phyloP scores from a whole-genome alignment of 192 early-diverging fungal genomes.

The Oehlia diaphana region DNA sequence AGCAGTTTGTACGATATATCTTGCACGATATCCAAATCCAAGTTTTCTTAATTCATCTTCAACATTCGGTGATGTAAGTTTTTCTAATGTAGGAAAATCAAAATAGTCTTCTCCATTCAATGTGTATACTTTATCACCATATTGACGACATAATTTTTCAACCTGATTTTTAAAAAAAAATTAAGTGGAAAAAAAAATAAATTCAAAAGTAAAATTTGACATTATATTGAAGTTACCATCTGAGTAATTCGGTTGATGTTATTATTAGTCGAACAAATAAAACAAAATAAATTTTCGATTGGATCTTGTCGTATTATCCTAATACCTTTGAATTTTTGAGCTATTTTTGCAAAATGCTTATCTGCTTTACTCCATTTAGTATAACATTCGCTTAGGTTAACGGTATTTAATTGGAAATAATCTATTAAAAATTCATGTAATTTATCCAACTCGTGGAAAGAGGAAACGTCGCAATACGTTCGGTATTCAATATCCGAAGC shows the following conservation, averaged over 20 bases:
- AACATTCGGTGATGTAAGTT: constrained; percentile 54
- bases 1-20: constrained; percentile 82
- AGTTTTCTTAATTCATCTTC: constrained; percentile 68
- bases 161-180: constrained; percentile 34
- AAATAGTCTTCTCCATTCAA: constrained; percentile 50
- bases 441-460: constrained; percentile 21
- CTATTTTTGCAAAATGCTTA: constrained; percentile 65
- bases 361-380: constrained; percentile 60
- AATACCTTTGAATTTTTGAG: constrained; percentile 59
- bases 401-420: constrained; percentile 83
- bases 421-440: constrained; percentile 55
- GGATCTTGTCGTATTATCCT: constrained; percentile 83
- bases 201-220: not conserved
- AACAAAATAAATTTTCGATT: constrained; percentile 82
- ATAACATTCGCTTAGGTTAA: constrained; percentile 59
- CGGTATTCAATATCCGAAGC: constrained; percentile 7
- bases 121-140: constrained; percentile 44
- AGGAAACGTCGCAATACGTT: not conserved
- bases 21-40: constrained; percentile 96
- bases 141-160: constrained; percentile 48
- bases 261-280: constrained; percentile 95
- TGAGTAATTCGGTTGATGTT: constrained; percentile 88
- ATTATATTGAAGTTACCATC: constrained; percentile 57
- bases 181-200: not conserved
- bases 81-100: constrained; percentile 67